A percentile compares a stretch with the other conserved stretches of the same genome.
phyloP scores from a whole-genome alignment of 139 green algal species.

The Parachlorella kessleri region DNA sequence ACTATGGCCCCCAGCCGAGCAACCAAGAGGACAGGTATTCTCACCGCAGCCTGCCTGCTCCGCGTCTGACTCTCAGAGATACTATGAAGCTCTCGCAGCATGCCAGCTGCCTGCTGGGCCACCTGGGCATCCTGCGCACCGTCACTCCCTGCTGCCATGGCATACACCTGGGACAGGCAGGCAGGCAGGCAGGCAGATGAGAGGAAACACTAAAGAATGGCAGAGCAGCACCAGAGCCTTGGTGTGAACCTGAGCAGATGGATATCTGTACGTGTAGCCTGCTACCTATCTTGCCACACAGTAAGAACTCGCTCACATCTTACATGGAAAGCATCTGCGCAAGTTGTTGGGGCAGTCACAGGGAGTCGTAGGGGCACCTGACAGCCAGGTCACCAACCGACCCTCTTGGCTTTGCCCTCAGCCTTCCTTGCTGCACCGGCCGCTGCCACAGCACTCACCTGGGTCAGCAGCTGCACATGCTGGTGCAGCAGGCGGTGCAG shows the following conservation, averaged over 20 bases:
- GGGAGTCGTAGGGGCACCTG: background rate
- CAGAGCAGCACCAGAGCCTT: too few species aligned
- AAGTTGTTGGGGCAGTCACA: background rate
- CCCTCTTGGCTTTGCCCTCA: background rate
- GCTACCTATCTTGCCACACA: too few species aligned
- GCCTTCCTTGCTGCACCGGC: background rate
- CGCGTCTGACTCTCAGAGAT: slow-evolving; percentile 13
- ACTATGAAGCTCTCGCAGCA: slow-evolving; percentile 7
- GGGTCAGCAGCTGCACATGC: slow-evolving; percentile 35
- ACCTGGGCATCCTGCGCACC: background rate
- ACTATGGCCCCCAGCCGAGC: too few species aligned
- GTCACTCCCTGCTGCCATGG: background rate
- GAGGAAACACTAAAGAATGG: too few species aligned
- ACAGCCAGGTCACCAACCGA: background rate
- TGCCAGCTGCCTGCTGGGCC: slow-evolving; percentile 4
- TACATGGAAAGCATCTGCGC: background rate
- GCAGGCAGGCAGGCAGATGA: too few species aligned
- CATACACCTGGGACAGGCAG: slow-evolving; percentile 16
- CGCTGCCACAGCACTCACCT: background rate
- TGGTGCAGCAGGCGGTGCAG: slow-evolving; percentile 36
- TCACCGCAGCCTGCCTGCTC: slow-evolving; percentile 5
- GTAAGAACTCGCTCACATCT: too few species aligned
- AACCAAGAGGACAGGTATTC: background rate
- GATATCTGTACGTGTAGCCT: too few species aligned
- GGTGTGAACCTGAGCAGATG: too few species aligned